A percentile compares a stretch with the other conserved stretches of the same genome.
Evolutionary conservation across 2,329 filamentous ascomycete genomes (phyloP).

Genomic region (Aspergillus sclerotialis): DNA sequence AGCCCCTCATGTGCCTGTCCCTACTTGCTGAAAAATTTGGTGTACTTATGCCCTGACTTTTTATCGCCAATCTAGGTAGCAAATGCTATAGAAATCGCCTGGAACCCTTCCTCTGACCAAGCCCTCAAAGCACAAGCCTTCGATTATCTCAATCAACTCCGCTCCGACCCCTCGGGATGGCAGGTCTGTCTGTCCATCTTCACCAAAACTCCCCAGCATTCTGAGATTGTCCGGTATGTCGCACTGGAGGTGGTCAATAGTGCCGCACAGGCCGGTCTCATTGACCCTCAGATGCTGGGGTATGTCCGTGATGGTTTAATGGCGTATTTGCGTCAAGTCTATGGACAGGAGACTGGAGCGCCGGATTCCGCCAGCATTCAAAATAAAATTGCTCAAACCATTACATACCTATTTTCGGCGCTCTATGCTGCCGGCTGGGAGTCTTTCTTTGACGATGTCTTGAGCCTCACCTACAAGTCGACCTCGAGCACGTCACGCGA

Average conservation of each 20-base stretch:
- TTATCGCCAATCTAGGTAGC: conserved; percentile 59
- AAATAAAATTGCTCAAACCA: conserved; percentile 93
- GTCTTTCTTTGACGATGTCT: conserved; percentile 83
- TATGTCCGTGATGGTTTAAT: conserved; percentile 76
- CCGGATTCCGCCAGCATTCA: conserved; percentile 73
- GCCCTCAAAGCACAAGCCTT: conserved; percentile 69
- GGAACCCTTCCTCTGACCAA: conserved; percentile 69
- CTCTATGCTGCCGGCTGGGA: conserved; percentile 84
- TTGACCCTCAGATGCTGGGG: conserved; percentile 64
- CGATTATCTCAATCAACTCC: conserved; percentile 60
- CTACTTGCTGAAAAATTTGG: neutral
- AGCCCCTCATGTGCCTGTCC: conserved; percentile 13
- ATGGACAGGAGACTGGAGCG: conserved; percentile 52
- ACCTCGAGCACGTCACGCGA: conserved; percentile 53
- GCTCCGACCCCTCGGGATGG: conserved; percentile 78
- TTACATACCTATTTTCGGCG: conserved; percentile 87
- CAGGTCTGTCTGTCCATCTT: conserved; percentile 84
- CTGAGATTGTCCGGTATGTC: conserved; percentile 81
- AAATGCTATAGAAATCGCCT: conserved; percentile 92
- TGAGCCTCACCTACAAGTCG: conserved; percentile 61
- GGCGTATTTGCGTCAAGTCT: conserved; percentile 70
- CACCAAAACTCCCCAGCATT: conserved; percentile 64
- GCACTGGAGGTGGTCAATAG: conserved; percentile 91
- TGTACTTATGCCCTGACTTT: neutral
- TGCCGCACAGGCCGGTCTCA: conserved; percentile 70